Percentiles rank a stretch among this genome's conserved stretches.
phyloP scores from a whole-genome alignment of 169 alveolate species.

The Eimeria falciformis region DNA sequence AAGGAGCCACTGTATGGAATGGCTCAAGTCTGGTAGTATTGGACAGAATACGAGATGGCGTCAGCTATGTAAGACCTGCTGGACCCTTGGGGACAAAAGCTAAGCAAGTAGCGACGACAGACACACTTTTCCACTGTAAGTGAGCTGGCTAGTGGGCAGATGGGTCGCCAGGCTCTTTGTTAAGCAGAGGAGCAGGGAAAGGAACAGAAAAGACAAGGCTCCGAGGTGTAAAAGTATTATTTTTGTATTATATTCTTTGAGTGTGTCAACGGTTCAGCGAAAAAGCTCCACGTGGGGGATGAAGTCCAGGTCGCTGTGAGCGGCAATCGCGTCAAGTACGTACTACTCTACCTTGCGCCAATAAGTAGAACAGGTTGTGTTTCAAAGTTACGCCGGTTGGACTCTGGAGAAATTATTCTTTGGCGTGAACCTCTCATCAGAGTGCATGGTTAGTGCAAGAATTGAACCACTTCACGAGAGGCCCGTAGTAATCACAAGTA shows the following conservation, averaged over 20 bases:
- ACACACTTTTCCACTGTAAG: constrained; percentile 41
- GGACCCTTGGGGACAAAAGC: background rate
- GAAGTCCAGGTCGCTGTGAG: constrained; percentile 1
- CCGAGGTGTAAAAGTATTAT: too few species aligned
- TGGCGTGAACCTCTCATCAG: constrained; percentile 33
- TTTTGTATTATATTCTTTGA: too few species aligned
- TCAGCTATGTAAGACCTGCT: constrained; percentile 33
- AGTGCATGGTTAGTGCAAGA: constrained; percentile 33
- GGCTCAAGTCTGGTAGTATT: constrained; percentile 23
- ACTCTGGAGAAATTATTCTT: constrained; percentile 16
- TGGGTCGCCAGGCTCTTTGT: too few species aligned
- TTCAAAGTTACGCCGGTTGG: constrained; percentile 53
- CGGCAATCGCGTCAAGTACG: constrained; percentile 1
- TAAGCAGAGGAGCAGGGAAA: too few species aligned
- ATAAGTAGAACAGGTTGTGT: constrained; percentile 41
- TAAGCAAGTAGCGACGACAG: constrained; percentile 42
- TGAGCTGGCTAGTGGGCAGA: background rate
- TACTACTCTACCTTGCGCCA: constrained; percentile 31
- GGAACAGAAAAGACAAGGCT: too few species aligned
- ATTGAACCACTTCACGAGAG: too few species aligned
- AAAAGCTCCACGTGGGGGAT: constrained; percentile 38
- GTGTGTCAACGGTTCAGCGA: background rate
- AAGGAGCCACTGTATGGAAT: constrained; percentile 44
- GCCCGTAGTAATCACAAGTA: too few species aligned
- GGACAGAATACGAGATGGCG: background rate